Evolutionary conservation across 495 filamentous ascomycete species (phyloP), one percentile per base, ranked within the genome.

Genomic region (Aspergillus panamensis): DNA sequence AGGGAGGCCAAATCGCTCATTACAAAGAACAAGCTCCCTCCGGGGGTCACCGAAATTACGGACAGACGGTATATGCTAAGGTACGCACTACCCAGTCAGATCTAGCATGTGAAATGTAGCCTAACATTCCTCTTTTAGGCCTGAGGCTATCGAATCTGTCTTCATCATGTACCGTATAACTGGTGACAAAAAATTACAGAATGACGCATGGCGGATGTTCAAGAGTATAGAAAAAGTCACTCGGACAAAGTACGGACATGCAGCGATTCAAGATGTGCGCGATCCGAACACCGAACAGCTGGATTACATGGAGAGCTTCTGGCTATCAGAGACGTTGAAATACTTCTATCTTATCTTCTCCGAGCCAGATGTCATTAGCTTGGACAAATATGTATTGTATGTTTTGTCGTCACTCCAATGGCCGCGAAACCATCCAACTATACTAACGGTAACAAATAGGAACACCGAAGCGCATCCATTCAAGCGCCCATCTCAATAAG

Each of bases 321-420:
- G 80, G 81, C 68, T 83, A 53, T 86, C 89, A 6, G 91, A 96
- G 72, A 94, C 91, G 16, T 73, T 96, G 59, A 98, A 97, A 67
- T 97, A 97, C 68, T 95, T 96, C 59, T 97, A 94, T 62, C 68
- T 97, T 58, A 79, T 96, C 57, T 98, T 92, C 70, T 87, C 82
- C 19, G 83, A 86, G 54, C 85, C 87, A 5, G 77, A 82, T 58
- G 68, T 85, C 49, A 72, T 92, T 29, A 87, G 79, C 69, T 71
- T 96, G 67, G 86, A 89, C 67, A 80, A 86, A 16, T 89, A 82
- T 73, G 84, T 88, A 39, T 66, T 89, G 75, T 78, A 67, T 64
- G 79, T 73, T 35, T 21, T 35, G 57, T 14, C 17, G 8, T 2
- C 31, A 44, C 13, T 31, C 6, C 25, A 7, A 29, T 14, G 14